Evolutionary conservation across 768 basidiomycete genomes (phyloP), one percentile per base, ranked within the genome.

Genomic region (Leccinum barrowsii): DNA sequence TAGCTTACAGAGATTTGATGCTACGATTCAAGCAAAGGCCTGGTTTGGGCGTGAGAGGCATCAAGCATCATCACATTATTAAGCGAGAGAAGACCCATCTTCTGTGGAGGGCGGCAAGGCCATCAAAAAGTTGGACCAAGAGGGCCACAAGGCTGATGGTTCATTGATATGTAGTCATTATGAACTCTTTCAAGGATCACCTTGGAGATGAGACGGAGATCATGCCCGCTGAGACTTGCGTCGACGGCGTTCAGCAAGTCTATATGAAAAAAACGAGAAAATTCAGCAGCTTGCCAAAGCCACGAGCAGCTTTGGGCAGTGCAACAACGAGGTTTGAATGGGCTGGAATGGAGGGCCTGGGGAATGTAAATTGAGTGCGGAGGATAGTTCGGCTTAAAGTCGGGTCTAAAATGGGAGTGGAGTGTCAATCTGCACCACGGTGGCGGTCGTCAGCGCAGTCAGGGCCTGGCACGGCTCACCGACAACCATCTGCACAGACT

Each of bases 391-490:
- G 65, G 60, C 26, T 50, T 17, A 12, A 47, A 11, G 48, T 63
- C 61, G 56, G 63, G 54, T 60, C 44, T 50, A 59, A 70, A 72
- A 59, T 48, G 35, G 63, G 70, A 42, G 40, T 37, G 49, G 49
- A 37, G 61, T 66, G 63, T 58, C 59, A 61, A 56, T 57, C 54
- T 55, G 59, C 22, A 28, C 53, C 59, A 54, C 70, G 54, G 63
- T 63, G 70, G 67, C 59, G 60, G 66, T 68, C 67, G 66, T 65
- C 64, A 69, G 62, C 71, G 71, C 72, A 69, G 71, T 53, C 63
- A 67, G 59, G 57, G 57, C 56, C 64, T 61, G 62, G 61, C 58
- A 55, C 65, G 65, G 64, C 64, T 67, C 68, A 63, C 62, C 63
- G 60, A 63, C 67, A 62, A 62, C 67, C 65, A 63, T 59, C 61